Evolutionary conservation across 305 asterid species (phyloP), one percentile per base, ranked within the genome.

Genomic region (Plantago lanceolata): DNA sequence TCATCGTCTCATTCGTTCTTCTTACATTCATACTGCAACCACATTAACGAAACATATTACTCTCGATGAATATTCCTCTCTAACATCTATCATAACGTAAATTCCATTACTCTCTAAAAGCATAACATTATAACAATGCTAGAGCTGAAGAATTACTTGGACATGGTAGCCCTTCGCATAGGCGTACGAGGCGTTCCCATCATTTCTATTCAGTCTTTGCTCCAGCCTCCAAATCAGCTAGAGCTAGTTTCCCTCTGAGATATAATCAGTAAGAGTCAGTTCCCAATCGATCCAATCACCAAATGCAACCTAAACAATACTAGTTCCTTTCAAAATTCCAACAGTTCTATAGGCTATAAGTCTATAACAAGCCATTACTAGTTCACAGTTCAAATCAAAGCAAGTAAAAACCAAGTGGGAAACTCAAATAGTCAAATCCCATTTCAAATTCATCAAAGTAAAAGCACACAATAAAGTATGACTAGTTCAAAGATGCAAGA

Each of bases 1-100:
- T 79, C 76, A 81, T 76, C 63, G 79, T 71, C 33, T 73, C 87
- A 72, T 79, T 73, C 55, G 89, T 66, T 67, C 78, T 77, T 61
- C 76, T 84, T 63, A 68, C 33, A 64, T 70, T 77, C 76, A 76
- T 82, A 71, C 84, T 82, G 81, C 69, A 66, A 13, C 29, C 26
- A 68, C 17, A 48, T 12, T 45, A 18, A 33, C 8, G 47, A 60
- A 67, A 44, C 37, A 50, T 19, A 58, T 45, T 2, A 48, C n/a
- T 19, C 59, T 37, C 21, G 17, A 47, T 9, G 43, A 26, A 44
- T 9, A 21, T 13, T 29, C 28, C 2, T 64, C 19, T 26, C 19
- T 11, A 40, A 33, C 35, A 16, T 40, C 1, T 40, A 40, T 12
- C 45, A 19, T 14, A 33, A 7, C 48, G 18, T 8, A 8, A 28